Evolutionary conservation across 106 monocot species (phyloP).

Genomic region (Alisma plantagoaquatica): DNA sequence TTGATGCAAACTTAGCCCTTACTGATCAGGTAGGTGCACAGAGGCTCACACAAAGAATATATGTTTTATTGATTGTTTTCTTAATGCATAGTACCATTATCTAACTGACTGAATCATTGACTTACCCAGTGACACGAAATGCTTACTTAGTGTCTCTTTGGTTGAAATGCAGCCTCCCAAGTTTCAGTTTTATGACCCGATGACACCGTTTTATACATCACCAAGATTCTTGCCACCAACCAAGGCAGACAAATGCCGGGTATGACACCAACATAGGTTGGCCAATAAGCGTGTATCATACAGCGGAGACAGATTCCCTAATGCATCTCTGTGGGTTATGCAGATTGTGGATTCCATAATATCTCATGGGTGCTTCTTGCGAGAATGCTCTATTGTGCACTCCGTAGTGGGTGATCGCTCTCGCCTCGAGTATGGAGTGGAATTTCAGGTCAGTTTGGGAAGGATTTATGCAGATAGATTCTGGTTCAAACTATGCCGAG

Average conservation of each 20-base stretch:
- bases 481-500: no score
- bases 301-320: no score
- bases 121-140: no score
- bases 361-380: constrained; percentile 88
- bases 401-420: constrained; percentile 79
- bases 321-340: no score
- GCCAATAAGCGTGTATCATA: no score
- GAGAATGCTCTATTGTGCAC: constrained; percentile 56
- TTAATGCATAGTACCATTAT: no score
- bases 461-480: no score
- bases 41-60: no score
- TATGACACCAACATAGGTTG: constrained; percentile 13
- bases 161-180: constrained; percentile 50
- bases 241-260: constrained; percentile 76
- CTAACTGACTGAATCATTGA: no score
- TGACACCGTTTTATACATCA: constrained; percentile 81
- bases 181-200: constrained; percentile 80
- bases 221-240: constrained; percentile 78
- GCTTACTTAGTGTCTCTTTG: no score
- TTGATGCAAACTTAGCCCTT: constrained; percentile 84
- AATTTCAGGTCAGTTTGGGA: constrained; percentile 58
- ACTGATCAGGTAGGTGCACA: constrained; percentile 67
- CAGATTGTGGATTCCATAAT: constrained; percentile 78
- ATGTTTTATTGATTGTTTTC: no score
- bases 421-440: constrained; percentile 61